Base-by-base conservation (phyloP, 768 basidiomycete species). In the Tubosaeta sp. region DNA sequence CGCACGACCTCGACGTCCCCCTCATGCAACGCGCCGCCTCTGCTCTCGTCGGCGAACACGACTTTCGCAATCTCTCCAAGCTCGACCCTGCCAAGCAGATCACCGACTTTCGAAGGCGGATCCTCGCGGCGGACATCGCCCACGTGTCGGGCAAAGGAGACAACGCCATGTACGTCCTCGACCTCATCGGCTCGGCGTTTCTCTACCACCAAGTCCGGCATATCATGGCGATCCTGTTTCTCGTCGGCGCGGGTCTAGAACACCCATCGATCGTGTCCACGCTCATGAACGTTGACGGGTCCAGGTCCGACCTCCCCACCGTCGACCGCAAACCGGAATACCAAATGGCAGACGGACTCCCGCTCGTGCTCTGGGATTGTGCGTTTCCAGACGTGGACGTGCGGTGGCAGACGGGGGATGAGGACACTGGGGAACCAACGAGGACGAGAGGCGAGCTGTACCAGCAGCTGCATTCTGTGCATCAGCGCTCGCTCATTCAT, bases 171-270 rank as follows among this genome's bases (percentile, higher is more conserved):
- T 82, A 83, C 57, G 89, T 93, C 30, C 76, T 96, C 50, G 87
- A 98, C 67, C 82, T 97, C 34, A 71, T 86, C 21, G 94, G 94
- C 0, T 84, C 76, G 1, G 94, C 93, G 1, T 96, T 95, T 65
- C 74, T 98, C 36, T 97, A 94, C 69, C 92, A 98, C 69, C 94
- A 96, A 74, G 94, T 96, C 13, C 81, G 94, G 32, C 92, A 94
- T 60, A 94, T 96, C 70, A 87, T 96, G 80, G 90, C 89, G 2
- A 66, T 95, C 44, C 76, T 98, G 18, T 91, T 97, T 68, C 83
- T 96, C 44, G 80, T 95, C 46, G 95, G 94, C 16, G 69, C 86
- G 0, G 82, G 87, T 0, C 76, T 93, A 48, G 95, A 97, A 63
- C 62, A 71, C 6, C 86, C 90, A 0, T 75, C 75, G 18, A 73